These are phyloP conservation scores for Panellus pusillus DNA, from an alignment of 768 basidiomycete species.

Conservation along the genomic window DNA sequence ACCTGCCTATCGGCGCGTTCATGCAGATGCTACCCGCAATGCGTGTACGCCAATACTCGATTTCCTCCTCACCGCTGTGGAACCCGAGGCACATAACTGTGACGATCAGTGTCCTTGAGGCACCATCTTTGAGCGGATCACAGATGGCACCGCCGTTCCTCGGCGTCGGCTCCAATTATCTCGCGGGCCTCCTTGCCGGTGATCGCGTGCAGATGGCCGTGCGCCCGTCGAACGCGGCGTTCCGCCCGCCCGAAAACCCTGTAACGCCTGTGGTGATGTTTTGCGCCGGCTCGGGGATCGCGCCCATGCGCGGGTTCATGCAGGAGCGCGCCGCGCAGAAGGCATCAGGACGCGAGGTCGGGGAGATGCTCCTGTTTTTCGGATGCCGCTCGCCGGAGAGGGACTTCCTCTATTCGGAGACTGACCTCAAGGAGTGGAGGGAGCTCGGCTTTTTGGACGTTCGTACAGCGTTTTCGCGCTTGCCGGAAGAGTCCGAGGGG, in stretches of 20 bases:
- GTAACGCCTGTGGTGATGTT: conserved; percentile 44
- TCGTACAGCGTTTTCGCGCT: conserved; percentile 43
- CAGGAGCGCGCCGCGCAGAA: conserved; percentile 50
- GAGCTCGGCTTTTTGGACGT: conserved; percentile 43
- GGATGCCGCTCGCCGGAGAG: conserved; percentile 43
- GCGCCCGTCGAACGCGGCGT: conserved; percentile 36
- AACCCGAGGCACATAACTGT: conserved; percentile 42
- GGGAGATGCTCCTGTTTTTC: conserved; percentile 44
- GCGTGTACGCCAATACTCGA: conserved; percentile 51
- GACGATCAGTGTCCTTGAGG: conserved; percentile 44
- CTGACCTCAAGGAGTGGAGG: conserved; percentile 43
- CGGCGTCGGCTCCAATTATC: conserved; percentile 48
- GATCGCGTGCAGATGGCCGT: conserved; percentile 44
- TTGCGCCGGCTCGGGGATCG: conserved; percentile 47
- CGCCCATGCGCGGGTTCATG: conserved; percentile 52
- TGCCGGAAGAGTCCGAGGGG: conserved; percentile 28
- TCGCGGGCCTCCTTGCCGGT: conserved; percentile 39
- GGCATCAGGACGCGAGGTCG: conserved; percentile 41
- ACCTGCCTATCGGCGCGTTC: conserved; percentile 37
- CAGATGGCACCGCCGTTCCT: conserved; percentile 33
- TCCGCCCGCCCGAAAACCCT: conserved; percentile 43
- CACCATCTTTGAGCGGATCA: conserved; percentile 34
- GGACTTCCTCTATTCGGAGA: conserved; percentile 44
- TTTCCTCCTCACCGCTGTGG: conserved; percentile 49
- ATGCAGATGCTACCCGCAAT: conserved; percentile 45